These are phyloP conservation scores for Trichophyton schoenleinii DNA, from an alignment of 2,329 filamentous ascomycete species.

Conservation along the genomic window DNA sequence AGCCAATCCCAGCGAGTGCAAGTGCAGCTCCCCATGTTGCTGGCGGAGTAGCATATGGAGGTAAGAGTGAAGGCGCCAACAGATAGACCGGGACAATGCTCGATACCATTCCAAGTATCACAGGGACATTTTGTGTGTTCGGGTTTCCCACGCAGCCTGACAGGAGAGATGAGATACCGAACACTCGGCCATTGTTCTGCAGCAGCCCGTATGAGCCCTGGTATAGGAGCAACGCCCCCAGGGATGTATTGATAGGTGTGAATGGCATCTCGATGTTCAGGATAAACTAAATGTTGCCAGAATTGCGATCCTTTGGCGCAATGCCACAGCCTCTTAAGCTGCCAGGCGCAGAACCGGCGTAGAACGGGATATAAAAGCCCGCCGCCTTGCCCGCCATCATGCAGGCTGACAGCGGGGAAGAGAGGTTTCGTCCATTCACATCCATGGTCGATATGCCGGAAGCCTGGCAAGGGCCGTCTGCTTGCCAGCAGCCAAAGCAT, in stretches of 20 bases:
- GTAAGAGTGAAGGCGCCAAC: constrained; percentile 35
- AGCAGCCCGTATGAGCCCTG: constrained; percentile 40
- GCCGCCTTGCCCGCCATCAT: neutral
- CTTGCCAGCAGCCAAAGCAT: neutral
- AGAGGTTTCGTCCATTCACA: neutral
- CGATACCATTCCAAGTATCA: constrained; percentile 36
- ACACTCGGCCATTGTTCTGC: constrained; percentile 39
- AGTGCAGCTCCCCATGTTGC: constrained; percentile 25
- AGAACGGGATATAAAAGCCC: neutral
- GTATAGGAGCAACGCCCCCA: constrained; percentile 40
- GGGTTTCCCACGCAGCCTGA: constrained; percentile 31
- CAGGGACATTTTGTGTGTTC: constrained; percentile 30
- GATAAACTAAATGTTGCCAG: neutral
- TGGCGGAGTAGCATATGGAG: constrained; percentile 29
- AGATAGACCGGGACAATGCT: constrained; percentile 33
- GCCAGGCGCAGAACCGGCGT: neutral
- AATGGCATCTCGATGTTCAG: constrained; percentile 21
- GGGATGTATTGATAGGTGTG: constrained; percentile 39
- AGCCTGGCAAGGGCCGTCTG: neutral
- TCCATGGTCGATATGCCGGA: neutral
- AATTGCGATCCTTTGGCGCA: neutral
- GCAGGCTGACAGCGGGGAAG: neutral
- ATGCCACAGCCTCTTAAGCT: neutral
- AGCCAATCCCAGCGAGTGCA: constrained; percentile 31
- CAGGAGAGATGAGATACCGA: constrained; percentile 40